Evolutionary conservation across 352 stramenopile species (phyloP).

Genomic region (Globisporangium viniferum): DNA sequence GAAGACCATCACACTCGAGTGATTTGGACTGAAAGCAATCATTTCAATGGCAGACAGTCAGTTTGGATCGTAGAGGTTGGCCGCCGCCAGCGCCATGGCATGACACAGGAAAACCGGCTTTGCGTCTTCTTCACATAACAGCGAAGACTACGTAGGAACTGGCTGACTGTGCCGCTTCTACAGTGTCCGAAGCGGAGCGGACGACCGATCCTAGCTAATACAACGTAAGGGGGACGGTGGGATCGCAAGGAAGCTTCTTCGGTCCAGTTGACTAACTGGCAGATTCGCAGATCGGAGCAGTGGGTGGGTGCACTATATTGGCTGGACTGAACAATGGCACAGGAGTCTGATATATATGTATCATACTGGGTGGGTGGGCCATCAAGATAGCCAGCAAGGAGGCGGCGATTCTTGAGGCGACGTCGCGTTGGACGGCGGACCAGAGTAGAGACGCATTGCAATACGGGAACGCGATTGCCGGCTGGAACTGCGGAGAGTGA

Average conservation of each 20-base stretch:
- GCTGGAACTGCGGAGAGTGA: not conserved
- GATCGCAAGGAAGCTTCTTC: conserved; percentile 4
- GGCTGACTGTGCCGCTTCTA: not conserved
- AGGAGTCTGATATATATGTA: too few species aligned
- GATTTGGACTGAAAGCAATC: not conserved
- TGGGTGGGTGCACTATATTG: not conserved
- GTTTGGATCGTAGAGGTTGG: conserved; percentile 6
- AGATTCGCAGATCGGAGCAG: not conserved
- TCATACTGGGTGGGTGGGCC: not conserved
- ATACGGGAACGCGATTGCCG: not conserved
- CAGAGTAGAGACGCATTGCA: not conserved
- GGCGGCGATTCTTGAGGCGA: not conserved
- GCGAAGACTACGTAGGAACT: not conserved
- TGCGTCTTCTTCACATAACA: not conserved
- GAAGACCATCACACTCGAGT: not conserved
- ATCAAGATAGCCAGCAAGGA: not conserved
- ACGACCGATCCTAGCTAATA: not conserved
- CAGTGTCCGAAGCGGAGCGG: not conserved
- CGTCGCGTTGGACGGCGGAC: not conserved
- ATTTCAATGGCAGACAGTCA: not conserved
- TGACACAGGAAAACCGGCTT: not conserved
- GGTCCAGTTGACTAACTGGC: not conserved
- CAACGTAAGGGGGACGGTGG: not conserved
- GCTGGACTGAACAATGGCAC: not conserved
- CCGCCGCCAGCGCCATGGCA: not conserved